These are phyloP conservation scores for Lactuca sativa DNA, from an alignment of 129 eudicot genomes.

Conservation along the genomic window DNA sequence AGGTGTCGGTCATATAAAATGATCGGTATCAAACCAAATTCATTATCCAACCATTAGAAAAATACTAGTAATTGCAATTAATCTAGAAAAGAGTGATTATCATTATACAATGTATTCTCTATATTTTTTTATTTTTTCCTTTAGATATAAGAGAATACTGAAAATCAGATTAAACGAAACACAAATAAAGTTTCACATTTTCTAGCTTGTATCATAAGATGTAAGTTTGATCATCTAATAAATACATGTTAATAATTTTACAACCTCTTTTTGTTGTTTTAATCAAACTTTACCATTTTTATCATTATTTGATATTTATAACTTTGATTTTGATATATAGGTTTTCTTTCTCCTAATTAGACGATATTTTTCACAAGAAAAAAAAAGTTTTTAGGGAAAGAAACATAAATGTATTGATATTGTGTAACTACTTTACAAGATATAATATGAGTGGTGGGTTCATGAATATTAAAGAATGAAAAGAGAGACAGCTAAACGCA, in stretches of 20 bases:
- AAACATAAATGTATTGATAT: neutral
- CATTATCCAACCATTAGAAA: neutral
- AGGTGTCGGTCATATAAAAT: constrained; percentile 1
- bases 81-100: neutral
- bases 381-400: neutral
- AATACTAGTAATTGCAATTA: too few species aligned
- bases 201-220: neutral
- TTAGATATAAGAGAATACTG: neutral
- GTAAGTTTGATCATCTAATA: too few species aligned
- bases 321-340: neutral
- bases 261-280: neutral
- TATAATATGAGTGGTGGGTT: constrained; percentile 18
- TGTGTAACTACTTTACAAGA: neutral
- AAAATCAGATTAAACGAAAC: too few species aligned
- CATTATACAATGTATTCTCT: neutral
- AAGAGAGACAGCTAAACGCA: constrained; percentile 28
- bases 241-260: neutral
- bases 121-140: too few species aligned
- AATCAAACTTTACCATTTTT: too few species aligned
- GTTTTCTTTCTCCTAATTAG: neutral
- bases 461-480: constrained; percentile 20
- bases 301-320: neutral
- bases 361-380: too few species aligned
- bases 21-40: constrained; percentile 2
- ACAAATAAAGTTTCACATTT: neutral